Base-by-base conservation (phyloP, 2,329 filamentous ascomycete genomes). In the Nemania sp. region DNA sequence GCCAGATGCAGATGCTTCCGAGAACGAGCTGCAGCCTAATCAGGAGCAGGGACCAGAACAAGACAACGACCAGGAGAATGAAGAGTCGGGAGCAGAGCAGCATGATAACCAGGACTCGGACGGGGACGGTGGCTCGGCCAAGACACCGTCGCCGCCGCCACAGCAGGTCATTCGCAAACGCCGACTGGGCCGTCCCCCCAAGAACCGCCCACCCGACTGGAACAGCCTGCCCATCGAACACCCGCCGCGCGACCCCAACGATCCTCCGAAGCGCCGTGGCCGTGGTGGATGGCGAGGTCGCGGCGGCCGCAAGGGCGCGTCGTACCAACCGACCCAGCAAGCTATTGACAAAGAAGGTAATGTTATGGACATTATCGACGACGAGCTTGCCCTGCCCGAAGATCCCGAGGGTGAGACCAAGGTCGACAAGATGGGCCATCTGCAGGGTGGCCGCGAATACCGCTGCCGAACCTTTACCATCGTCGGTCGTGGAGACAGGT, bases 381-480 rank as follows among this genome's bases (percentile, higher is more conserved):
- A 99, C 66, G 94, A 99, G 75, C 90, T 96, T 39, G 88, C 88
- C 28, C 78, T 99, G 39, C 90, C 92, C 0, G 88, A 92, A 60
- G 93, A 97, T 64, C 74, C 86, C 1, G 91, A 93, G 68, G 94
- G 94, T 62, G 92, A 97, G 74, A 84, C 84, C 60, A 99, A 97
- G 76, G 93, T 99, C 7, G 90, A 97, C 74, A 93, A 93, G 75
- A 73, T 88, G 64, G 94, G 94, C 24, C 85, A 90, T 65, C 81
- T 99, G 3, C 80, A 86, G 59, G 94, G 84, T 23, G 92, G 88
- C 4, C 84, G 94, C 64, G 91, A 97, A 67, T 99, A 99, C 72
- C 87, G 94, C 23, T 96, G 96, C 68, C 89, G 94, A 56, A 96
- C 93, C 1, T 99, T 99, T 72, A 96, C 89, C 6, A 89, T 99